Percentiles rank a stretch among this genome's conserved stretches.
phyloP scores from a whole-genome alignment of 176 grass and related monocot species.

The Oryza officinalis region DNA sequence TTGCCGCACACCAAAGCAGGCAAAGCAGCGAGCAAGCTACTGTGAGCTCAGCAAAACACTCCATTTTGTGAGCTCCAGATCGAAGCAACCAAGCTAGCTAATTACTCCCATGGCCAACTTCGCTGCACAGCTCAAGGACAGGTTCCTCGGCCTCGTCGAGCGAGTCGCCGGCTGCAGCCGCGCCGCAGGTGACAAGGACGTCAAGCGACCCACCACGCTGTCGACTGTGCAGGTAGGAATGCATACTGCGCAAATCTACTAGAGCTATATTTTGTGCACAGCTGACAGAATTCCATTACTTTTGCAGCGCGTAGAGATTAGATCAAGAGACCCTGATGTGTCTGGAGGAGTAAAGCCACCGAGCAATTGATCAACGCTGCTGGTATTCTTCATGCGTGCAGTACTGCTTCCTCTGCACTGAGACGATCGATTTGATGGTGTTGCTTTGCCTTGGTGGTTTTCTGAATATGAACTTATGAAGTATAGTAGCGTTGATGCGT shows the following conservation, averaged over 20 bases:
- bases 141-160: conserved; percentile 32
- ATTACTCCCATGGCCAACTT: conserved; percentile 31
- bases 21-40: not conserved
- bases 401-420: too few species aligned
- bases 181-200: not conserved
- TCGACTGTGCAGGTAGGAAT: not conserved
- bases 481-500: not conserved
- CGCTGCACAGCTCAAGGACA: conserved; percentile 38
- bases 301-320: conserved; percentile 32
- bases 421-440: not conserved
- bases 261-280: too few species aligned
- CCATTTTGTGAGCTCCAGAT: not conserved
- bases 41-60: not conserved
- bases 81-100: not conserved
- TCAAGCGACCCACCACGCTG: not conserved
- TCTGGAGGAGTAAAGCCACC: not conserved
- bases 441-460: not conserved
- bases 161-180: conserved; percentile 18
- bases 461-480: not conserved
- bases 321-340: conserved; percentile 27
- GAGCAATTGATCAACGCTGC: not conserved
- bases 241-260: too few species aligned
- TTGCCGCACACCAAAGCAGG: too few species aligned
- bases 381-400: not conserved
- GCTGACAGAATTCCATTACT: not conserved